A percentile compares a stretch with the other conserved stretches of the same genome.
These are phyloP conservation scores for Lyophyllum shimeji DNA, from an alignment of 768 basidiomycete species.

Conservation along the genomic window DNA sequence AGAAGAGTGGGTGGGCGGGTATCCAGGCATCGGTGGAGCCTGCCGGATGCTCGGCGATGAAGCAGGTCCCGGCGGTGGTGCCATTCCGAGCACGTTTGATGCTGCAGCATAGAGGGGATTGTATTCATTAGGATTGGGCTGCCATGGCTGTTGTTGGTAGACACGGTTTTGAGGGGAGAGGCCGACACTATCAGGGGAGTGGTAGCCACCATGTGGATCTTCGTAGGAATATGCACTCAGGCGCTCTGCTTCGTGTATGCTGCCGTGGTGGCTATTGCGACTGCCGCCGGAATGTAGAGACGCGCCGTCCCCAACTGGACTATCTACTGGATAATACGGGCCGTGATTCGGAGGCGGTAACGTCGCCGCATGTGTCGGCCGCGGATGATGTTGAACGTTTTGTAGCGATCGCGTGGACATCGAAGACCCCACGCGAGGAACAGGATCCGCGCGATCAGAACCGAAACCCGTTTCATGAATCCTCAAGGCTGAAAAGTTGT, in stretches of 20 bases:
- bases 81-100: constrained; percentile 79
- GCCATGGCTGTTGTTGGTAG: constrained; percentile 20
- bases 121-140: constrained; percentile 40
- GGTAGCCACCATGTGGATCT: constrained; percentile 25
- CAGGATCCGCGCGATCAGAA: constrained; percentile 37
- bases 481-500: constrained; percentile 54
- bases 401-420: constrained; percentile 46
- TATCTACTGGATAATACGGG: constrained; percentile 10
- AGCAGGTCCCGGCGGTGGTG: constrained; percentile 49
- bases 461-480: constrained; percentile 35
- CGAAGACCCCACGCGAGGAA: constrained; percentile 56
- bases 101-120: constrained; percentile 72
- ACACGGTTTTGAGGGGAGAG: constrained; percentile 21
- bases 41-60: constrained; percentile 20
- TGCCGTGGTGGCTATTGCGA: constrained; percentile 27
- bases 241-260: constrained; percentile 34
- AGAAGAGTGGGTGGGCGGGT: constrained; percentile 18
- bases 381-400: constrained; percentile 25
- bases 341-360: constrained; percentile 28
- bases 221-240: constrained; percentile 39
- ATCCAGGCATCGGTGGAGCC: constrained; percentile 21
- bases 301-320: constrained; percentile 17
- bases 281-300: constrained; percentile 34
- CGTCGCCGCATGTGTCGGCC: constrained; percentile 41
- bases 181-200: constrained; percentile 28